Conservation (phyloP, 371 early-diverging fungal species). For the Mortierella sp. region DNA sequence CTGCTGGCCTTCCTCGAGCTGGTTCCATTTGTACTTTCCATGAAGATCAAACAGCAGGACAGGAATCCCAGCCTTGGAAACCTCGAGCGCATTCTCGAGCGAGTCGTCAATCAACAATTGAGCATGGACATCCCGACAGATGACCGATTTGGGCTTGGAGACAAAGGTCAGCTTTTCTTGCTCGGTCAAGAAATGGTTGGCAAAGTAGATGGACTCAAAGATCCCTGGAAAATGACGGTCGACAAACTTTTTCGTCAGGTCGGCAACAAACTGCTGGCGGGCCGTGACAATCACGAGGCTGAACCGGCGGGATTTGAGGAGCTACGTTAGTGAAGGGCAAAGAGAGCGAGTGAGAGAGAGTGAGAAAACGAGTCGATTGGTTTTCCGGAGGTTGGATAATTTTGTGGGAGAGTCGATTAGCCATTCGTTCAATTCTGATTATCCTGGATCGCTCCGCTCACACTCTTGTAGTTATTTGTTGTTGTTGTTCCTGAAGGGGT, state of each 20-base stretch:
- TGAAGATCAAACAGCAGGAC: constrained; percentile 62
- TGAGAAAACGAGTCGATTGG: neutral
- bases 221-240: constrained; percentile 65
- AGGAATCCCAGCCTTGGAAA: constrained; percentile 59
- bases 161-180: constrained; percentile 61
- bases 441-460: neutral
- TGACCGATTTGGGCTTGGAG: constrained; percentile 65
- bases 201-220: constrained; percentile 69
- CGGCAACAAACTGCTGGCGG: constrained; percentile 66
- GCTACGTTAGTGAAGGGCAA: constrained; percentile 5
- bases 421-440: constrained; percentile 7
- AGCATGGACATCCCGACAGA: constrained; percentile 67
- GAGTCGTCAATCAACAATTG: constrained; percentile 67
- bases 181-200: constrained; percentile 62
- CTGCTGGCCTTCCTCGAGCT: constrained; percentile 46
- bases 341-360: too few relatives aligned
- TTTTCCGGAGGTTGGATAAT: constrained; percentile 2
- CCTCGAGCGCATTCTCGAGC: constrained; percentile 62
- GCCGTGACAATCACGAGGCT: constrained; percentile 66
- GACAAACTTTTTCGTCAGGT: constrained; percentile 65
- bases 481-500: neutral
- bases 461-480: neutral
- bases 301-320: constrained; percentile 63
- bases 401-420: neutral
- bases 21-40: constrained; percentile 64